Percentiles rank a stretch among this genome's conserved stretches.
Conservation (phyloP, 345 rosid genomes). For the Boechera divaricarpa region DNA sequence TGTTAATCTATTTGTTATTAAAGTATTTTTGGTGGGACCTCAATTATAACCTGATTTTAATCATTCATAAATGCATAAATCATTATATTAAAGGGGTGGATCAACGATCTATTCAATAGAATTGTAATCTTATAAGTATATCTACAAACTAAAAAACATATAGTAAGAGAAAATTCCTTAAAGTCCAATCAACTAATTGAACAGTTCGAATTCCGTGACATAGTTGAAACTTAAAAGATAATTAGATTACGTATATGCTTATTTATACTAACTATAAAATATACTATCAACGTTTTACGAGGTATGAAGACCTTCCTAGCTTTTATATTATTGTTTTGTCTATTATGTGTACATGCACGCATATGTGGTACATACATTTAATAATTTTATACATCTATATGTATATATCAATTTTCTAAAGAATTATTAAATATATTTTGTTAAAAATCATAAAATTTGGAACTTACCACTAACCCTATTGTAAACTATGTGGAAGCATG, state of each 20-base stretch:
- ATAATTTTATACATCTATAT: too few relatives aligned
- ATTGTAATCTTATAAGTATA: constrained; percentile 36
- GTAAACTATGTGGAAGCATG: constrained; percentile 36
- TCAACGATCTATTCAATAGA: constrained; percentile 35
- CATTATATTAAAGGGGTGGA: constrained; percentile 44
- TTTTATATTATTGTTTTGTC: constrained; percentile 30
- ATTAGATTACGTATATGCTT: constrained; percentile 42
- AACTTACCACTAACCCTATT: constrained; percentile 22
- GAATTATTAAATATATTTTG: not conserved
- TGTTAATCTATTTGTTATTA: constrained; percentile 43
- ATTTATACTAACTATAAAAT: constrained; percentile 24
- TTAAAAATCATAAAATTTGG: constrained; percentile 19
- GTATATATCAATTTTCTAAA: not conserved
- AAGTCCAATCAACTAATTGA: constrained; percentile 48
- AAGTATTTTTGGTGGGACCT: constrained; percentile 43
- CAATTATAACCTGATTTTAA: constrained; percentile 45
- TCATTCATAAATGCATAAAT: constrained; percentile 27
- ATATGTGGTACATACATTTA: not conserved
- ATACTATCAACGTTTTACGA: constrained; percentile 38
- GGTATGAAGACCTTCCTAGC: constrained; percentile 39
- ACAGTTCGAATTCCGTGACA: constrained; percentile 46
- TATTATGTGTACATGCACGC: constrained; percentile 20
- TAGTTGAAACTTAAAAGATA: constrained; percentile 17
- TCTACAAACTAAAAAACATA: constrained; percentile 13
- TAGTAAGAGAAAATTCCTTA: constrained; percentile 37